Conservation (phyloP, 768 basidiomycete genomes). For the Boletus patriciae region DNA sequence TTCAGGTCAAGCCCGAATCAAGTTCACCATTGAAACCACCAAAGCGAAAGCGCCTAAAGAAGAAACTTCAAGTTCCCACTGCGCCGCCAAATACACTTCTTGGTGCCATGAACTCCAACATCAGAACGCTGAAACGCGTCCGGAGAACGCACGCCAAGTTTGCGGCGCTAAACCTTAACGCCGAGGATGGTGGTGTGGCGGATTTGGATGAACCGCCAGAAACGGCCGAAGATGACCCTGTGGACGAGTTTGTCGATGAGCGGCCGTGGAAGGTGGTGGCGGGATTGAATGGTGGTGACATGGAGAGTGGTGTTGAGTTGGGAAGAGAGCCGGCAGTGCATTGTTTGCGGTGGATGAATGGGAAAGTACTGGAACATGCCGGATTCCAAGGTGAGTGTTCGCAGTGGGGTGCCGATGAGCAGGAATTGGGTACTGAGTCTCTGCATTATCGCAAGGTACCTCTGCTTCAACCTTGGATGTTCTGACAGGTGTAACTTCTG, state of each 20-base stretch:
- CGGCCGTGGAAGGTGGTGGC: conserved; percentile 51
- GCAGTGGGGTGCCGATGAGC: background rate
- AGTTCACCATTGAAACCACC: conserved; percentile 1
- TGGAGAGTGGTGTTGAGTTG: conserved; percentile 45
- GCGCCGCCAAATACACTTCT: conserved; percentile 50
- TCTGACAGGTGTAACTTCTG: conserved; percentile 69
- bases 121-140: conserved; percentile 71
- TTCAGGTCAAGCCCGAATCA: conserved; percentile 15
- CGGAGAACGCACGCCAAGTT: conserved; percentile 74
- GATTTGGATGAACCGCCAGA: conserved; percentile 37
- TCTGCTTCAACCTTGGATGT: conserved; percentile 78
- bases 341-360: conserved; percentile 70
- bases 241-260: conserved; percentile 50
- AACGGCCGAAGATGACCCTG: conserved; percentile 30
- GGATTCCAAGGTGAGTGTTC: conserved; percentile 81
- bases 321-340: conserved; percentile 59
- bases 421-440: conserved; percentile 3
- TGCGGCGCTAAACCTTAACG: conserved; percentile 47
- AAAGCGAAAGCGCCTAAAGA: conserved; percentile 30
- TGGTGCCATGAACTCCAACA: conserved; percentile 72
- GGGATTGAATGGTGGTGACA: conserved; percentile 15
- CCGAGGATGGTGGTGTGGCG: conserved; percentile 36
- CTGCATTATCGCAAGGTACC: conserved; percentile 48
- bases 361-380: conserved; percentile 81
- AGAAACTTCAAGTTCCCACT: conserved; percentile 11